phyloP scores from a whole-genome alignment of 2,329 filamentous ascomycete species.

The Falciphora oryzae region DNA sequence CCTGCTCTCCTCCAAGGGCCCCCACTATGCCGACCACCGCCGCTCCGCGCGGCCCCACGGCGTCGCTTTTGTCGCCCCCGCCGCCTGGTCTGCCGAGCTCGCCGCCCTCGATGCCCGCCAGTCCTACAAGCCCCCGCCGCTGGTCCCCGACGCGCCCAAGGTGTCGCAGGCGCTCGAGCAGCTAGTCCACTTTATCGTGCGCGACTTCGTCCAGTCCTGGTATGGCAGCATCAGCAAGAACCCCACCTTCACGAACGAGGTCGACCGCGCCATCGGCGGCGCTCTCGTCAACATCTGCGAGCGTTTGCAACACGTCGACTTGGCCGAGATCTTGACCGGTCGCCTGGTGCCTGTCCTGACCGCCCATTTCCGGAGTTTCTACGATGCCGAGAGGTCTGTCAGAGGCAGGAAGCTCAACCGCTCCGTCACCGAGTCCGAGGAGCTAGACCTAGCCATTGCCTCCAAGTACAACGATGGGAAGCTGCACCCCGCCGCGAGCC shows the following conservation, averaged over 20 bases:
- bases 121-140: conserved; percentile 59
- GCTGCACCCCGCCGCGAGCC: conserved; percentile 76
- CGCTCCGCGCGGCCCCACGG: conserved; percentile 36
- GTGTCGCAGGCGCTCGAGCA: conserved; percentile 77
- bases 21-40: conserved; percentile 33
- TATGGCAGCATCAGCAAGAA: conserved; percentile 80
- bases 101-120: conserved; percentile 59
- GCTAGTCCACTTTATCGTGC: conserved; percentile 67
- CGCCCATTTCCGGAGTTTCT: conserved; percentile 81
- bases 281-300: conserved; percentile 68
- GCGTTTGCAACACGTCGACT: conserved; percentile 67
- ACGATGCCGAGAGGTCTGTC: conserved; percentile 80
- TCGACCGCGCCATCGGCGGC: conserved; percentile 72
- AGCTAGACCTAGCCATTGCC: conserved; percentile 93
- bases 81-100: conserved; percentile 65
- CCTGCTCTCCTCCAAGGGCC: conserved; percentile 54
- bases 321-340: conserved; percentile 77
- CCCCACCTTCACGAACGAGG: conserved; percentile 75
- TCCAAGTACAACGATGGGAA: conserved; percentile 85
- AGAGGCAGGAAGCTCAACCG: conserved; percentile 82
- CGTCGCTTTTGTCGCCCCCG: conserved; percentile 54
- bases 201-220: conserved; percentile 86
- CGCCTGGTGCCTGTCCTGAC: conserved; percentile 84
- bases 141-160: conserved; percentile 70
- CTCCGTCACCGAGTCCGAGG: conserved; percentile 90